Evolutionary conservation across 2,329 filamentous ascomycete species (phyloP).

Genomic region (Pyricularia pennisetigena): DNA sequence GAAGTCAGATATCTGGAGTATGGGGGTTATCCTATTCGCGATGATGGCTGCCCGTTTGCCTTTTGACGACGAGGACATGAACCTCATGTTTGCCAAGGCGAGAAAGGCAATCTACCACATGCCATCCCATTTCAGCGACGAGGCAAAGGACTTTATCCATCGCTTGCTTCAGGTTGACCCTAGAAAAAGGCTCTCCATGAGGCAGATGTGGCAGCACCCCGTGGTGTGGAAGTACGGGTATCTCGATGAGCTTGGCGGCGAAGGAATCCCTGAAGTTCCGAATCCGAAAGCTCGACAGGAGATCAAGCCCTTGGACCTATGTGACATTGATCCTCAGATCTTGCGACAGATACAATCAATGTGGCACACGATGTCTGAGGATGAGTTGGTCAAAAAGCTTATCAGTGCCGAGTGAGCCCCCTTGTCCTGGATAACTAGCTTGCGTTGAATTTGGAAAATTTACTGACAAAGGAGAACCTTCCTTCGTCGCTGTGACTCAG

Average conservation of each 20-base stretch:
- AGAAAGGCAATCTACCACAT: conserved; percentile 52
- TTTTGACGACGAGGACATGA: conserved; percentile 61
- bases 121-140: conserved; percentile 49
- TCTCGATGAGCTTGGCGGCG: conserved; percentile 52
- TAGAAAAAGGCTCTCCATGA: conserved; percentile 66
- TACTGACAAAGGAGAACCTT: neutral
- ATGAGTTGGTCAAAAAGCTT: conserved; percentile 61
- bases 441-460: neutral
- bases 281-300: conserved; percentile 21
- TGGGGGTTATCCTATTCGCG: conserved; percentile 82
- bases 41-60: conserved; percentile 77
- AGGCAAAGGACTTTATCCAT: conserved; percentile 69
- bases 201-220: conserved; percentile 77
- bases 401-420: conserved; percentile 48
- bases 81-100: conserved; percentile 51
- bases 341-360: conserved; percentile 79
- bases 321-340: conserved; percentile 72
- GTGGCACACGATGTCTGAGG: conserved; percentile 78
- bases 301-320: conserved; percentile 45
- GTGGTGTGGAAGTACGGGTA: conserved; percentile 77
- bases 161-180: conserved; percentile 75
- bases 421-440: neutral
- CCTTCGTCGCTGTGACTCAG: conserved; percentile 27
- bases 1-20: conserved; percentile 88
- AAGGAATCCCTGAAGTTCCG: neutral